phyloP scores from a whole-genome alignment of 2,329 filamentous ascomycete genomes.

The Pestalotiopsis sp. region DNA sequence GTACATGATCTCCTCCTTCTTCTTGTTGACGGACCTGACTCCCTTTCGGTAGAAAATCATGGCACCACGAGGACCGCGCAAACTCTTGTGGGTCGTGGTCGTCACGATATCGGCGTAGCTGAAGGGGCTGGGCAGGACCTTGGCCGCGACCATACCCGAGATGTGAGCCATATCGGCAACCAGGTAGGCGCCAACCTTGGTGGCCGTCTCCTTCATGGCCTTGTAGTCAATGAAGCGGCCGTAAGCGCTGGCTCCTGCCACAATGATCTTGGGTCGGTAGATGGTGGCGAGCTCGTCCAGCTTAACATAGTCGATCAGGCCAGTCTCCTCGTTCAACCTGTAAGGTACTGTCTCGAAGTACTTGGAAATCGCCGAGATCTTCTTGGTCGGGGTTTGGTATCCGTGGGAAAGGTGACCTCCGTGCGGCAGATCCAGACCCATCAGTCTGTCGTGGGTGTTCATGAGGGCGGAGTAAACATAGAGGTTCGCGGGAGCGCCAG shows the following conservation, averaged over 20 bases:
- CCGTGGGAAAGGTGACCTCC: constrained; percentile 95
- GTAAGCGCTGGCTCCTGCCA: constrained; percentile 94
- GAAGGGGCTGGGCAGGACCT: constrained; percentile 89
- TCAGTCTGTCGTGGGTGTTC: constrained; percentile 89
- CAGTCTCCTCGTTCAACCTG: constrained; percentile 84
- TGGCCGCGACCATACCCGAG: constrained; percentile 88
- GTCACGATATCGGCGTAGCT: constrained; percentile 90
- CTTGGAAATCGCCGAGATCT: constrained; percentile 97
- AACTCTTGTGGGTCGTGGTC: constrained; percentile 96
- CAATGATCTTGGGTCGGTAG: constrained; percentile 93
- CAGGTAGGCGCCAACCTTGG: constrained; percentile 90
- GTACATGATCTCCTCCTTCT: constrained; percentile 81
- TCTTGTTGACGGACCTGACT: constrained; percentile 82
- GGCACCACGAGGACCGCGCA: constrained; percentile 90
- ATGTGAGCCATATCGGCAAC: constrained; percentile 97
- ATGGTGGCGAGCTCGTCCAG: constrained; percentile 83
- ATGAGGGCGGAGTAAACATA: constrained; percentile 96
- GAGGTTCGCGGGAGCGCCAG: constrained; percentile 72
- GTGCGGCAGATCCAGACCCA: constrained; percentile 95
- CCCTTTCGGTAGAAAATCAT: constrained; percentile 99
- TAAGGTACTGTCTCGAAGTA: constrained; percentile 99
- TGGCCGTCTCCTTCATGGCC: constrained; percentile 84
- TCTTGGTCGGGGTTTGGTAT: constrained; percentile 91
- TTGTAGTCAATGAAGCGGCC: constrained; percentile 94
- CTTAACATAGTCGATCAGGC: constrained; percentile 91